Base-by-base conservation (phyloP, 257 asterid genomes). In the Nicotiana obtusifolia region DNA sequence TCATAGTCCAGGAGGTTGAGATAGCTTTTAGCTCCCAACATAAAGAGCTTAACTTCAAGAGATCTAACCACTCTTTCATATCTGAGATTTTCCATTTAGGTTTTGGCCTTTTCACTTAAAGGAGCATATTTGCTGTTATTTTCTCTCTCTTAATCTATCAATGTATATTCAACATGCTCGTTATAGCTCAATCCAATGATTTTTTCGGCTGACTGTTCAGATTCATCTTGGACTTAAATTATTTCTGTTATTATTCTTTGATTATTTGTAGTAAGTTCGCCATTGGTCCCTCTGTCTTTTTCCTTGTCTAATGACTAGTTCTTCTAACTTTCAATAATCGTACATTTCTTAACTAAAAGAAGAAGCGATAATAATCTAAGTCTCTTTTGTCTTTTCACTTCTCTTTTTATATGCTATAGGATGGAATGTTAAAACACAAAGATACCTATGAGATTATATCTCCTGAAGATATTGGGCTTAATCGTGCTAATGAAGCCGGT, bases 391-490 rank as follows among this genome's bases (percentile, higher is more conserved):
- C 61, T 73, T 24, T 47, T 47, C 24, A 15, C 24, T 71, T 71
- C 20, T 56, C 59, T 71, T 15, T 52, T 71, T 73, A 47, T 73
- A 47, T 73, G 62, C 16, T 81, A 67, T 85, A 94, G 97, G 98
- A 94, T 84, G 99, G 99, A 83, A 95, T 95, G 99, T 94, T 95
- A 80, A 95, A 95, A 89, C 87, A 94, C 85, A 95, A 91, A 86
- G 90, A 86, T 80, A 95, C 99, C 28, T 95, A 95, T 84, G 99
- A 95, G 89, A 95, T 94, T 73, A 92, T 95, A 35, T 88, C 97
- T 83, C 98, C 98, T 52, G 97, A 95, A 87, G 99, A 95, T 90
- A 87, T 95, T 87, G 99, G 99, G 84, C 98, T 94, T 84, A 85
- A 82, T 64, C 97, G 98, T 61, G 85, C 91, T 66, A 92, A 85